phyloP scores from a whole-genome alignment of 2,329 filamentous ascomycete species.

The Venturia asperata region DNA sequence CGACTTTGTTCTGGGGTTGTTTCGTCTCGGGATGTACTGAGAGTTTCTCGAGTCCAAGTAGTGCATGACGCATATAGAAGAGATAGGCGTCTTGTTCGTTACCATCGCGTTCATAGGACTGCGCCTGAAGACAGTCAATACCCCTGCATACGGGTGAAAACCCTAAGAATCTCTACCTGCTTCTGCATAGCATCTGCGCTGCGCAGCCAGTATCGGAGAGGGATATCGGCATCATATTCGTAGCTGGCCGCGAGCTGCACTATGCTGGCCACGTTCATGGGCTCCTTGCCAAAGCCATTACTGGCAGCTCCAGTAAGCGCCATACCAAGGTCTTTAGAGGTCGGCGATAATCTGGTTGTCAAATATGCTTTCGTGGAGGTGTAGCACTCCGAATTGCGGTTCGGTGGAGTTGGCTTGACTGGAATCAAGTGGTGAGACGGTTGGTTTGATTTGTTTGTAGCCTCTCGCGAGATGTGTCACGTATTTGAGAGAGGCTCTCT shows the following conservation, averaged over 20 bases:
- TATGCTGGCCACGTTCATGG: slow-evolving; percentile 71
- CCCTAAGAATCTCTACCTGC: slow-evolving; percentile 60
- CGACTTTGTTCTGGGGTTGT: slow-evolving; percentile 51
- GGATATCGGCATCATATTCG: slow-evolving; percentile 69
- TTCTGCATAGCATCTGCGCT: slow-evolving; percentile 72
- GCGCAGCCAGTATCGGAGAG: slow-evolving; percentile 73
- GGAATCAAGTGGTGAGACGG: not conserved
- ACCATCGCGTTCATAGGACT: slow-evolving; percentile 76
- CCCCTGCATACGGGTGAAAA: not conserved
- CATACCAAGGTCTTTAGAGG: not conserved
- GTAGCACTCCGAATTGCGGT: not conserved
- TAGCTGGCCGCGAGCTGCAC: slow-evolving; percentile 65
- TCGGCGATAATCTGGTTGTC: not conserved
- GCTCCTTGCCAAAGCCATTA: slow-evolving; percentile 30
- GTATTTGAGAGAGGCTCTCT: not conserved
- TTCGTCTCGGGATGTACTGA: slow-evolving; percentile 68
- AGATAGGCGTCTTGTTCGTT: slow-evolving; percentile 86
- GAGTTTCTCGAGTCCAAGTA: slow-evolving; percentile 72
- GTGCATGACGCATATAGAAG: slow-evolving; percentile 81
- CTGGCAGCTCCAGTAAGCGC: slow-evolving; percentile 16
- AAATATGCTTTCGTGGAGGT: not conserved
- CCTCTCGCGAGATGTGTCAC: not conserved
- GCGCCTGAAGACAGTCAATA: slow-evolving; percentile 50
- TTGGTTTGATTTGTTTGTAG: not conserved
- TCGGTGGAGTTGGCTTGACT: not conserved